Percentiles rank a stretch among this genome's conserved stretches.
These are phyloP conservation scores for Leccinum subtestaceum DNA, from an alignment of 768 basidiomycete species.

Conservation along the genomic window DNA sequence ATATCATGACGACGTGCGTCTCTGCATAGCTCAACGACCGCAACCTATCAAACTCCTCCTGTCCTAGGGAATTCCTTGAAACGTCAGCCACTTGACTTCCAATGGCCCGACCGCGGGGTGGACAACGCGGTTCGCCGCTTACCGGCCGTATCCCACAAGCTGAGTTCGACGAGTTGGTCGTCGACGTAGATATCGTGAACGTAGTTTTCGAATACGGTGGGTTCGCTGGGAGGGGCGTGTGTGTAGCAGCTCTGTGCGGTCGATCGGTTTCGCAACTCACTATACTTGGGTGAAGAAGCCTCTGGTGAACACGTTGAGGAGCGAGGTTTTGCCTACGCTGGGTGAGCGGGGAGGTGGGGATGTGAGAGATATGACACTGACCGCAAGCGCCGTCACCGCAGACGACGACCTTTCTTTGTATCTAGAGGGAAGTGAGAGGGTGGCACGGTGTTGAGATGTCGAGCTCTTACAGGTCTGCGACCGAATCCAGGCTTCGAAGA, in stretches of 20 bases:
- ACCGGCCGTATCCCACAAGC: slow-evolving; percentile 98
- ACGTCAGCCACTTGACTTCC: slow-evolving; percentile 19
- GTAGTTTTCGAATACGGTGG: slow-evolving; percentile 97
- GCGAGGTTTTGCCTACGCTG: slow-evolving; percentile 69
- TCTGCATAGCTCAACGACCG: slow-evolving; percentile 95
- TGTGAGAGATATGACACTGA: slow-evolving; percentile 23
- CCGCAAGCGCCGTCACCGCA: slow-evolving; percentile 96
- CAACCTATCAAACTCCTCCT: slow-evolving; percentile 93
- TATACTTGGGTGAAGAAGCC: slow-evolving; percentile 96
- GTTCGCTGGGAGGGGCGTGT: slow-evolving; percentile 52
- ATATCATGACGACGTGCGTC: slow-evolving; percentile 94
- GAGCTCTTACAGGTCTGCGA: slow-evolving; percentile 31
- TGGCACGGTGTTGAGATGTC: slow-evolving; percentile 4
- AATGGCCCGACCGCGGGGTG: neutral
- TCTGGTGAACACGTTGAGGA: slow-evolving; percentile 83
- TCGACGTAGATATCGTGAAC: slow-evolving; percentile 88
- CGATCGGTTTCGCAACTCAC: slow-evolving; percentile 43
- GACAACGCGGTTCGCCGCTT: slow-evolving; percentile 9
- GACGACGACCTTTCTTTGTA: slow-evolving; percentile 75
- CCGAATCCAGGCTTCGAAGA: slow-evolving; percentile 56
- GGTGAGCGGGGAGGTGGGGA: slow-evolving; percentile 8
- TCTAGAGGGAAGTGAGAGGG: slow-evolving; percentile 26
- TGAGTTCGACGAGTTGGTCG: slow-evolving; percentile 84
- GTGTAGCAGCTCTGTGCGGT: neutral
- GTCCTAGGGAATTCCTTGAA: slow-evolving; percentile 53